Percentiles rank a stretch among this genome's conserved stretches.
phyloP scores from a whole-genome alignment of 2,329 filamentous ascomycete genomes.

The Sporothrix euskadiensis region DNA sequence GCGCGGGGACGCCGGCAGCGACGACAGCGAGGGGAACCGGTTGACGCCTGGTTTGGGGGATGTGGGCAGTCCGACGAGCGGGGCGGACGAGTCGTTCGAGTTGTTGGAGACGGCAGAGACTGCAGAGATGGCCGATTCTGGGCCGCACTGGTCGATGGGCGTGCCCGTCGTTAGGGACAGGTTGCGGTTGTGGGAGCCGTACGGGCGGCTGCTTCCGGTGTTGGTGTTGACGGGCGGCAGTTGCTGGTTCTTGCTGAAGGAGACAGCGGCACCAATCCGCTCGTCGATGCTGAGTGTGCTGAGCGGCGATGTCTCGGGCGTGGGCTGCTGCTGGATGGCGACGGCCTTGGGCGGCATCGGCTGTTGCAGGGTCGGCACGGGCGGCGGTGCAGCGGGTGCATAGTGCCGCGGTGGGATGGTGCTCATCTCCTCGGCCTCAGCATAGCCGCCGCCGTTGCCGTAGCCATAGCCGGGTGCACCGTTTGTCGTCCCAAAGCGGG shows the following conservation, averaged over 20 bases:
- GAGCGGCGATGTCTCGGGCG: slow-evolving; percentile 50
- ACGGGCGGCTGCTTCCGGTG: not conserved
- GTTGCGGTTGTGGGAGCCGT: slow-evolving; percentile 12
- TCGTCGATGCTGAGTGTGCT: slow-evolving; percentile 58
- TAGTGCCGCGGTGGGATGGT: slow-evolving; percentile 60
- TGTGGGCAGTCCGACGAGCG: slow-evolving; percentile 54
- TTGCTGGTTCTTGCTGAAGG: slow-evolving; percentile 23
- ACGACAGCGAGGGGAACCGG: slow-evolving; percentile 51
- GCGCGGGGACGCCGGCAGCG: slow-evolving; percentile 30
- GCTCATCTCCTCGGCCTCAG: slow-evolving; percentile 57
- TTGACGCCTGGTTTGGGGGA: slow-evolving; percentile 52
- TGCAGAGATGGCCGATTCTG: slow-evolving; percentile 49
- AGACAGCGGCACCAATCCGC: slow-evolving; percentile 46
- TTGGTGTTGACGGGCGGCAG: slow-evolving; percentile 23
- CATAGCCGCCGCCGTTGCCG: slow-evolving; percentile 40
- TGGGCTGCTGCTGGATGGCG: slow-evolving; percentile 31
- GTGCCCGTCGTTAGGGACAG: not conserved
- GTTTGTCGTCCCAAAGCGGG: slow-evolving; percentile 37
- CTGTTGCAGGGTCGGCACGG: slow-evolving; percentile 46
- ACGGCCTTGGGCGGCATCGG: not conserved
- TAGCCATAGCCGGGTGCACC: not conserved
- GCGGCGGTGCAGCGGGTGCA: slow-evolving; percentile 57
- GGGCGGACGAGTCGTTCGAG: slow-evolving; percentile 48
- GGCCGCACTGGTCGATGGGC: slow-evolving; percentile 45
- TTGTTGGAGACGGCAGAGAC: slow-evolving; percentile 39